Percentiles rank a stretch among this genome's conserved stretches.
phyloP scores from a whole-genome alignment of 495 filamentous ascomycete genomes.

The Annulohypoxylon maeteangense region DNA sequence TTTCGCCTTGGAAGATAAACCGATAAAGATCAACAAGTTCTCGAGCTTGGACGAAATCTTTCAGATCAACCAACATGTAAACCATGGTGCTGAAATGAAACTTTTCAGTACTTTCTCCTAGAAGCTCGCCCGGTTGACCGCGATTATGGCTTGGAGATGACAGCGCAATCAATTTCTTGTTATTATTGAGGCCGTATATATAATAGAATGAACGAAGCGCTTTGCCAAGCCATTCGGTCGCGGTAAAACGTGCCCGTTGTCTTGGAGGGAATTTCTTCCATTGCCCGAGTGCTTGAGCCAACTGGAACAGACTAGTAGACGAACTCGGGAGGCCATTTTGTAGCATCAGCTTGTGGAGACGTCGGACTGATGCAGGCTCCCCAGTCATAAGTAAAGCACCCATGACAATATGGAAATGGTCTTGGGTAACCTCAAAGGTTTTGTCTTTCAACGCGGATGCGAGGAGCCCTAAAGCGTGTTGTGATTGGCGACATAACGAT shows the following conservation, averaged over 20 bases:
- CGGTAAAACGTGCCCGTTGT: constrained; percentile 18
- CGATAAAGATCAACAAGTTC: constrained; percentile 67
- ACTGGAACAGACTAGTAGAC: constrained; percentile 44
- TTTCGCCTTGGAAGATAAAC: constrained; percentile 46
- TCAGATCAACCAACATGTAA: constrained; percentile 67
- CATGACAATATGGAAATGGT: constrained; percentile 83
- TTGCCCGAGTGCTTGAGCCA: constrained; percentile 51
- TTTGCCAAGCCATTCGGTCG: constrained; percentile 44
- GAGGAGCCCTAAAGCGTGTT: constrained; percentile 74
- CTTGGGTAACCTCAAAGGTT: constrained; percentile 66
- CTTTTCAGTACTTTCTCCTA: constrained; percentile 59
- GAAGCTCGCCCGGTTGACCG: constrained; percentile 49
- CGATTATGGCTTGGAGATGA: constrained; percentile 17
- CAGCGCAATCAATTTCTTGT: constrained; percentile 44
- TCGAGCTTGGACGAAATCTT: constrained; percentile 63
- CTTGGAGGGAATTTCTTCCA: constrained; percentile 44
- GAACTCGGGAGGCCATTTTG: constrained; percentile 46
- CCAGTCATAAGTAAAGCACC: constrained; percentile 54
- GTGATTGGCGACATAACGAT: constrained; percentile 66
- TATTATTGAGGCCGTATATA: constrained; percentile 47
- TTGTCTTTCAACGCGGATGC: constrained; percentile 65
- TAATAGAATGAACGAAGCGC: constrained; percentile 45
- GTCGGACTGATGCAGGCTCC: constrained; percentile 47
- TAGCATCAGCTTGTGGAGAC: constrained; percentile 51
- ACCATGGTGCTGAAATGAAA: constrained; percentile 66